These are phyloP conservation scores for Lactuca saligna DNA, from an alignment of 129 eudicot genomes.

Conservation along the genomic window DNA sequence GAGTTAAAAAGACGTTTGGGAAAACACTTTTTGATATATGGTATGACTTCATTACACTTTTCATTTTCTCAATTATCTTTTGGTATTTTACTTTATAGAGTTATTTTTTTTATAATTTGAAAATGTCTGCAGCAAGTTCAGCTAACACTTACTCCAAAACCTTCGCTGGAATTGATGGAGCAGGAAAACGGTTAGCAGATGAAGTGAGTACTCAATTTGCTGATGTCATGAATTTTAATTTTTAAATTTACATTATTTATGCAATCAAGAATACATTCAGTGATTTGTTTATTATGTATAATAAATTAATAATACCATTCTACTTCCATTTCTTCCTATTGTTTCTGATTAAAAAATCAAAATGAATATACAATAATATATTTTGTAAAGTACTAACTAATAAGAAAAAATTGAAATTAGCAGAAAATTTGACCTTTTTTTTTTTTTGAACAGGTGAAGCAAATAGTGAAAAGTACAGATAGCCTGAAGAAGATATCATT, in stretches of 20 bases:
- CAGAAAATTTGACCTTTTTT: no score
- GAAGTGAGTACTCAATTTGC: slow-evolving; percentile 62
- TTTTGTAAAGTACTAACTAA: no score
- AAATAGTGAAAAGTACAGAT: slow-evolving; percentile 67
- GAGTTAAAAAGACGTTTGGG: slow-evolving; percentile 89
- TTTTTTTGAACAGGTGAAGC: slow-evolving; percentile 58
- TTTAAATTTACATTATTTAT: neutral
- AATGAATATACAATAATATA: neutral
- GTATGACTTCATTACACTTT: slow-evolving; percentile 36
- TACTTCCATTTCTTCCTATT: no score
- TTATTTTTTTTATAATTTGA: neutral
- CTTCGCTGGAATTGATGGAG: slow-evolving; percentile 87
- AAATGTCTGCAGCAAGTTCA: slow-evolving; percentile 79
- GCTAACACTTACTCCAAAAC: slow-evolving; percentile 80
- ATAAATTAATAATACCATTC: no score
- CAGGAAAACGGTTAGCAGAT: slow-evolving; percentile 92
- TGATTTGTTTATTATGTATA: no score
- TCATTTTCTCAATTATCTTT: neutral
- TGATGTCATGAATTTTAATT: slow-evolving; percentile 5
- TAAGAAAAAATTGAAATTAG: no score
- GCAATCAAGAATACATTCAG: no score
- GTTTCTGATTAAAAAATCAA: no score
- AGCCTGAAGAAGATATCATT: slow-evolving; percentile 78
- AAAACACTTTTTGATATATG: slow-evolving; percentile 71
- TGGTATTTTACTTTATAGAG: neutral